A percentile compares a stretch with the other conserved stretches of the same genome.
These are phyloP conservation scores for Trebouxia sp. DNA, from an alignment of 139 green algal species.

Conservation along the genomic window DNA sequence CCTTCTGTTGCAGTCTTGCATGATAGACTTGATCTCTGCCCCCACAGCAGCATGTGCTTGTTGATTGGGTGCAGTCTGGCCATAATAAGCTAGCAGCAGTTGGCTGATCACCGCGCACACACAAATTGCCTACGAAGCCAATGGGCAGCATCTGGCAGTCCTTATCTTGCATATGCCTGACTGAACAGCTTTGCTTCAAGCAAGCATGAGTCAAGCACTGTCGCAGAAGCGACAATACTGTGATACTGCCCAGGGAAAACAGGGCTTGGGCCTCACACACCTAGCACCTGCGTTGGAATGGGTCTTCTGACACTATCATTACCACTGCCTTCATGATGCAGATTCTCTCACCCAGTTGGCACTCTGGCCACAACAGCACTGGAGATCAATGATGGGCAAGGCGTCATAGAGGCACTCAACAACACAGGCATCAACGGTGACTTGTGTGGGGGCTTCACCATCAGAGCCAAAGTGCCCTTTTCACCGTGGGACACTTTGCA, in stretches of 20 bases:
- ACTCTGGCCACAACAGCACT: not conserved
- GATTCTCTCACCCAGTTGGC: slow-evolving; percentile 41
- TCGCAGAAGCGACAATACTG: no score
- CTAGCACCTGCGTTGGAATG: not conserved
- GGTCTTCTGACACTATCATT: not conserved
- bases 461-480: slow-evolving; percentile 31
- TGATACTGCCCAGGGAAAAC: no score
- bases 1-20: no score
- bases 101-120: no score
- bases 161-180: no score
- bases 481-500: slow-evolving; percentile 26
- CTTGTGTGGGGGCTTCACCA: slow-evolving; percentile 34
- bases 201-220: no score
- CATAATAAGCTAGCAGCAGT: no score
- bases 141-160: no score
- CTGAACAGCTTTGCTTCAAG: no score
- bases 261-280: no score
- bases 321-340: not conserved
- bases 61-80: not conserved
- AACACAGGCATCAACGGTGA: slow-evolving; percentile 5
- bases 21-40: not conserved
- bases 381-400: slow-evolving; percentile 34
- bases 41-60: not conserved
- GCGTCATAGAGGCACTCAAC: slow-evolving; percentile 4
- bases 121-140: no score